phyloP scores from a whole-genome alignment of 306 rosid species.

The Ceratonia siliqua region DNA sequence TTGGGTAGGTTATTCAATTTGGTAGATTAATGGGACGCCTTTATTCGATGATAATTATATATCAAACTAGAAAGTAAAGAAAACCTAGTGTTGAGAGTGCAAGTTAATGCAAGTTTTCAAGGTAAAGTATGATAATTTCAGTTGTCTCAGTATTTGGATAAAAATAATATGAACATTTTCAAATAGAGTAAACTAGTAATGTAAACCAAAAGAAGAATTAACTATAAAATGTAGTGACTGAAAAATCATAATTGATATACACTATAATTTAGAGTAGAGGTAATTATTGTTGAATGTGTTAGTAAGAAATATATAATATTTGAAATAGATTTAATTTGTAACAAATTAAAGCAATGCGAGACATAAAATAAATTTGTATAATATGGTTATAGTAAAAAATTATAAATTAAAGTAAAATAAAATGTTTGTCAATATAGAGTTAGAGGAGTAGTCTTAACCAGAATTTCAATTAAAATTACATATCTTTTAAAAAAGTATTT shows the following conservation, averaged over 20 bases:
- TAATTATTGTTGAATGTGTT: not conserved
- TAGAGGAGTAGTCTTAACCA: not conserved
- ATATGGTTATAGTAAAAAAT: too few species aligned
- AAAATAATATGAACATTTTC: not conserved
- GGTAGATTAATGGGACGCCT: not conserved
- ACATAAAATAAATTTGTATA: not conserved
- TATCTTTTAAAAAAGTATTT: too few species aligned
- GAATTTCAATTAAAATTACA: too few species aligned
- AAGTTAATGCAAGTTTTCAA: not conserved
- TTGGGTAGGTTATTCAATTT: not conserved
- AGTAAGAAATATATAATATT: not conserved
- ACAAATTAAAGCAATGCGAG: not conserved
- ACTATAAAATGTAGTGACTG: not conserved
- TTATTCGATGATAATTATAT: not conserved
- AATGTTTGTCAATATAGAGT: not conserved
- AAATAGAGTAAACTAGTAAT: not conserved
- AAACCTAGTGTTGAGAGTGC: not conserved
- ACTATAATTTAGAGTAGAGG: too few species aligned
- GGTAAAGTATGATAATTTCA: not conserved
- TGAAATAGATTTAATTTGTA: not conserved
- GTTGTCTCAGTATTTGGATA: not conserved
- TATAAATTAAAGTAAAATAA: too few species aligned
- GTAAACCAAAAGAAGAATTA: not conserved
- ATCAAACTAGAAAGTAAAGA: not conserved
- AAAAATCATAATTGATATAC: not conserved